Evolutionary conservation across 176 grass and related monocot genomes (phyloP).

Genomic region (Bothriochloa decipiens): DNA sequence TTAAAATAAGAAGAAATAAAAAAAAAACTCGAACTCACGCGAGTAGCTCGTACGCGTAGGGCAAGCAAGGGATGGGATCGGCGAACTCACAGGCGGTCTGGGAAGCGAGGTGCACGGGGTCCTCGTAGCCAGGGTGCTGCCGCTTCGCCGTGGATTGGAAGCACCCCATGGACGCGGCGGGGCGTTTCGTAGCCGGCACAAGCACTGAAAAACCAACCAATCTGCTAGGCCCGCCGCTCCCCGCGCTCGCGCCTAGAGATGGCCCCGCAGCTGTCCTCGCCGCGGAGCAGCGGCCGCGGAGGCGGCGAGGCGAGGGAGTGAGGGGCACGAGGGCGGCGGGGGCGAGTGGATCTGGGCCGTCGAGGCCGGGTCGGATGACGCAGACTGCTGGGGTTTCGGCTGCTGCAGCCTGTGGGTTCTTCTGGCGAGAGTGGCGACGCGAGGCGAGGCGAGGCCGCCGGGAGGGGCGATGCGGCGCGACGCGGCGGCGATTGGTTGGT

Average conservation of each 20-base stretch:
- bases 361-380: background rate
- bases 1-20: background rate
- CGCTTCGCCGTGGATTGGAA: constrained; percentile 61
- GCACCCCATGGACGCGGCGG: constrained; percentile 59
- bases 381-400: background rate
- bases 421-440: background rate
- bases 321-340: background rate
- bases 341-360: constrained; percentile 28
- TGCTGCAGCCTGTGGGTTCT: background rate
- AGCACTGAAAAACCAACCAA: background rate
- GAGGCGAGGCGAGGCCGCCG: background rate
- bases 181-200: background rate
- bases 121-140: constrained; percentile 85
- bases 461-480: background rate
- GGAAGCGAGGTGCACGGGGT: constrained; percentile 75
- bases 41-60: background rate
- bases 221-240: background rate
- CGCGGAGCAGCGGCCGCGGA: background rate
- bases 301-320: background rate
- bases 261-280: background rate
- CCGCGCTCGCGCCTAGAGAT: background rate
- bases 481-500: constrained; percentile 28
- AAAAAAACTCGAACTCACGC: background rate
- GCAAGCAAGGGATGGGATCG: background rate
- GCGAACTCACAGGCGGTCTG: constrained; percentile 74